Evolutionary conservation across 2,329 filamentous ascomycete genomes (phyloP).

Genomic region (Penicillium capsulatum): DNA sequence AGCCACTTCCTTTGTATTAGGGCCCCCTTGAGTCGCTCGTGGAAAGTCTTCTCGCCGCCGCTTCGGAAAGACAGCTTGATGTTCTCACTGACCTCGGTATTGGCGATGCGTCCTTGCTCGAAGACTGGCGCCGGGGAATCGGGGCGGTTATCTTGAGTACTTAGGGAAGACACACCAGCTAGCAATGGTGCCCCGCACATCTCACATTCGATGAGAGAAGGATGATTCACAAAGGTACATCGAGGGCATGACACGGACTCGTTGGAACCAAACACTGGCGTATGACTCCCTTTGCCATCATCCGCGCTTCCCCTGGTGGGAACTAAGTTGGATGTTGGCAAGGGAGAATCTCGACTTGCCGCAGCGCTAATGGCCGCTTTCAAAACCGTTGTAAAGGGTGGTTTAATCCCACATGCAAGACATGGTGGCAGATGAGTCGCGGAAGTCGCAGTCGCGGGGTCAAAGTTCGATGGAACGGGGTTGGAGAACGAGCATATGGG

Average conservation of each 20-base stretch:
- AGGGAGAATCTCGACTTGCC: conserved; percentile 46
- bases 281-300: conserved; percentile 5
- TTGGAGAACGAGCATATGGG: conserved; percentile 95
- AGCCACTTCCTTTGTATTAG: conserved; percentile 95
- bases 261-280: conserved; percentile 2
- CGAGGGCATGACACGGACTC: conserved; percentile 61
- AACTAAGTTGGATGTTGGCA: conserved; percentile 8
- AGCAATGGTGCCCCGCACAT: conserved; percentile 79
- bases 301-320: background rate
- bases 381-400: conserved; percentile 72
- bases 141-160: conserved; percentile 44
- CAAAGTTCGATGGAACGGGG: conserved; percentile 87
- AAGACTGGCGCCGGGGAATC: conserved; percentile 77
- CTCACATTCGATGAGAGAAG: conserved; percentile 79
- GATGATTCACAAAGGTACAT: conserved; percentile 92
- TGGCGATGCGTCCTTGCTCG: conserved; percentile 42
- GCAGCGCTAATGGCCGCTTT: conserved; percentile 79
- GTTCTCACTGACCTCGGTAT: conserved; percentile 63
- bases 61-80: conserved; percentile 89
- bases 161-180: conserved; percentile 46
- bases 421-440: conserved; percentile 82
- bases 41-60: conserved; percentile 85
- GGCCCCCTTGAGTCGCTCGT: conserved; percentile 80
- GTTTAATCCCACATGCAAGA: conserved; percentile 89
- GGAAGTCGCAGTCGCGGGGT: conserved; percentile 72